Evolutionary conservation across 2,329 filamentous ascomycete species (phyloP).

Genomic region (Colletotrichum noveboracense): DNA sequence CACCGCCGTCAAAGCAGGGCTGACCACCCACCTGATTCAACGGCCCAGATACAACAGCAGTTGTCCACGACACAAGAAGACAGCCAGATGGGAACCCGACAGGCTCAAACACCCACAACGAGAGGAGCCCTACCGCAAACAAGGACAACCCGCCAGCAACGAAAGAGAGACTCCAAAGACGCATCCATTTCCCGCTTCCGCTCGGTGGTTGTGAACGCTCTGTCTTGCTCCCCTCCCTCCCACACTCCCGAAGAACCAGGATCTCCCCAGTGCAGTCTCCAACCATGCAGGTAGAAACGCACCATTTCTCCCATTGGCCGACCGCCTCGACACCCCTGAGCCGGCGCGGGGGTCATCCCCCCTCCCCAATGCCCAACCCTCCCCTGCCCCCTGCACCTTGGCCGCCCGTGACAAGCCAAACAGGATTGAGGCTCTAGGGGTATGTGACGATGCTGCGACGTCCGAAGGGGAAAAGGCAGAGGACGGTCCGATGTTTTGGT

Average conservation of each 20-base stretch:
- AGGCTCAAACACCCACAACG: conserved; percentile 3
- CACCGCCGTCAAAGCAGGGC: neutral
- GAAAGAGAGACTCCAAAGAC: neutral
- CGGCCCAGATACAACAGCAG: neutral
- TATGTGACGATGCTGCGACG: conserved; percentile 17
- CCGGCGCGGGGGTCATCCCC: neutral
- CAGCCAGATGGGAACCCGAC: neutral
- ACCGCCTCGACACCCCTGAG: neutral
- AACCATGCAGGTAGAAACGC: neutral
- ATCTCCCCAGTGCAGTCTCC: neutral
- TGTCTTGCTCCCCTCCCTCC: neutral
- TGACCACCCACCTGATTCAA: neutral
- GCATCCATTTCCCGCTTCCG: neutral
- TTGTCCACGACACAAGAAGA: neutral
- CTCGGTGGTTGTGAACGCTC: neutral
- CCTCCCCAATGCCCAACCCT: neutral
- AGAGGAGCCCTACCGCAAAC: neutral
- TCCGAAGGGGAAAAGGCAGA: neutral
- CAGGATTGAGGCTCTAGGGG: conserved; percentile 2
- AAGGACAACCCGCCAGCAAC: neutral
- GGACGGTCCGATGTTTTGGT: conserved; percentile 1
- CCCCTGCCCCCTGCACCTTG: neutral
- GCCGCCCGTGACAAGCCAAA: neutral
- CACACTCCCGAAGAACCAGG: neutral
- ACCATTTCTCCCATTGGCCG: neutral